Percentiles rank a stretch among this genome's conserved stretches.
These are phyloP conservation scores for Fusarium solani-melongenae DNA, from an alignment of 2,329 filamentous ascomycete species.

Conservation along the genomic window DNA sequence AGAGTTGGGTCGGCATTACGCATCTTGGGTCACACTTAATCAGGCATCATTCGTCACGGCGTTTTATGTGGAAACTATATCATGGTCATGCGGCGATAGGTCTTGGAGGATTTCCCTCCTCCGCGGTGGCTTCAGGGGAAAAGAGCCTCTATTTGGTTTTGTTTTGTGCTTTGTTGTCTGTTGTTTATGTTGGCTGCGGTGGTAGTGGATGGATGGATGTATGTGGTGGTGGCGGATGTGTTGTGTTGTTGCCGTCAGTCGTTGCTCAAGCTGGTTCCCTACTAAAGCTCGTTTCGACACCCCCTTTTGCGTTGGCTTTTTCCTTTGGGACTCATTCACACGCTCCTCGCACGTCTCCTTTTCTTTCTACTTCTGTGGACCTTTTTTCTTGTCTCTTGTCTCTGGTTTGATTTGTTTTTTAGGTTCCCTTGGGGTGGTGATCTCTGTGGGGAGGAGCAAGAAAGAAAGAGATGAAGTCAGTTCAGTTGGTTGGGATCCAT, in stretches of 20 bases:
- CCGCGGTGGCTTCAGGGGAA: slow-evolving; percentile 48
- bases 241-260: slow-evolving; percentile 1
- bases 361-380: slow-evolving; percentile 31
- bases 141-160: slow-evolving; percentile 43
- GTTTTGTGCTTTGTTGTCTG: slow-evolving; percentile 32
- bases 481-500: slow-evolving; percentile 11
- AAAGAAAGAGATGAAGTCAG: neutral
- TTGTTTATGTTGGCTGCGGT: slow-evolving; percentile 31
- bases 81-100: slow-evolving; percentile 54
- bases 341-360: slow-evolving; percentile 25
- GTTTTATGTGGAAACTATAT: slow-evolving; percentile 54
- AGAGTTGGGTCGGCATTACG: slow-evolving; percentile 43
- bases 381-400: slow-evolving; percentile 29
- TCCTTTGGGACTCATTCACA: slow-evolving; percentile 17
- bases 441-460: neutral
- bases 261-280: slow-evolving; percentile 20
- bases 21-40: slow-evolving; percentile 50
- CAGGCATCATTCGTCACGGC: slow-evolving; percentile 54
- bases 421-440: neutral
- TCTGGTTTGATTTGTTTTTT: slow-evolving; percentile 14
- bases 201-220: slow-evolving; percentile 3
- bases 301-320: slow-evolving; percentile 27
- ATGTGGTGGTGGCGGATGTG: neutral
- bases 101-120: slow-evolving; percentile 45
- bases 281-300: slow-evolving; percentile 24